Evolutionary conservation across 148 eudicot genomes (phyloP).

Genomic region (Agrostemma githago): DNA sequence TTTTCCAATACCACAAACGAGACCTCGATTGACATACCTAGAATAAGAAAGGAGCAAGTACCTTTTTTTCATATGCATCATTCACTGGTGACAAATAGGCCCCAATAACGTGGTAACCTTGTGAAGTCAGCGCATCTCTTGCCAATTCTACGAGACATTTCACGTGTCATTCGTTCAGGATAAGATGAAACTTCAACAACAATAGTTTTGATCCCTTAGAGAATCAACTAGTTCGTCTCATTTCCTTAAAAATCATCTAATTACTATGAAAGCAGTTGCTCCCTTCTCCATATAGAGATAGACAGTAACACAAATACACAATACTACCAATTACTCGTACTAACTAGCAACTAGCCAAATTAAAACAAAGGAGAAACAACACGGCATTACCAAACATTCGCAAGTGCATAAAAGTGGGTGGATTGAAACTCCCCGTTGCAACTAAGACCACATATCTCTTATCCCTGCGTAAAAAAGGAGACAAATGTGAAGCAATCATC

Average conservation of each 20-base stretch:
- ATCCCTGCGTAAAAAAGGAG: conserved; percentile 20
- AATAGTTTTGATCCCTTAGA: background rate
- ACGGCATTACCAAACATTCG: conserved; percentile 74
- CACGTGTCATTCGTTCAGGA: conserved; percentile 3
- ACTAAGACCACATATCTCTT: conserved; percentile 54
- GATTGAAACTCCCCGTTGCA: conserved; percentile 88
- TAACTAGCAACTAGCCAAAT: background rate
- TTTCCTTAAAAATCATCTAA: conserved; percentile 7
- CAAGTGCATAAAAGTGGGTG: conserved; percentile 93
- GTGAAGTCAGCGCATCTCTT: conserved; percentile 65
- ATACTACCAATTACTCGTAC: no score
- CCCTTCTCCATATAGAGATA: background rate
- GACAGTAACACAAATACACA: background rate
- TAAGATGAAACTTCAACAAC: background rate
- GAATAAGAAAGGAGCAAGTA: conserved; percentile 17
- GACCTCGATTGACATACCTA: background rate
- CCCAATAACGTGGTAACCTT: conserved; percentile 79
- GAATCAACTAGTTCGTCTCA: background rate
- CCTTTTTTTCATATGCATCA: conserved; percentile 87
- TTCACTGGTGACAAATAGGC: conserved; percentile 96
- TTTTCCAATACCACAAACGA: background rate
- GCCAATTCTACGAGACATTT: conserved; percentile 61
- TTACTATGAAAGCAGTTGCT: background rate
- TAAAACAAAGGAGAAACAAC: background rate
- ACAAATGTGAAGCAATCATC: background rate